Base-by-base conservation (phyloP, 2,329 filamentous ascomycete species). In the Colletotrichum liaoningense region DNA sequence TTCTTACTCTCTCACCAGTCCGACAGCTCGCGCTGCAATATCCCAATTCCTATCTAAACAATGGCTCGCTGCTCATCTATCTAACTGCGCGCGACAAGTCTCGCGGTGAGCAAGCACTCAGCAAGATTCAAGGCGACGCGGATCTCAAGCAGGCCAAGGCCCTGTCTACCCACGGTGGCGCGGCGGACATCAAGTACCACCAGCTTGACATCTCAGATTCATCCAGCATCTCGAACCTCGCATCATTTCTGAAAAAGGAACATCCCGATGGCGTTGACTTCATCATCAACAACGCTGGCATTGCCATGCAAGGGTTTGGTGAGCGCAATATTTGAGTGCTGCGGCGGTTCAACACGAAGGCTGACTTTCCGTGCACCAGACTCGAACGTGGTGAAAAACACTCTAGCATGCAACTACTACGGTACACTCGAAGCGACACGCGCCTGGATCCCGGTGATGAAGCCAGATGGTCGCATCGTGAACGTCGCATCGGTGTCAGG, bases 1-100 rank as follows among this genome's bases (percentile, higher is more conserved):
- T 19, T 38, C 9, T 12, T 49, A 8, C 42, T 28, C 28, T 6
- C 4, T 5, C 24, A 16, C 16, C 87, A 74, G 87, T 89, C 71
- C 85, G 87, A 72, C 85, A 89, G 59, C 83, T 90, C 30, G 87
- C 87, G 12, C 82, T 89, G 19, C 84, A 88, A 73, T 89, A 89
- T 74, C 86, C 87, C 2, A 82, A 81, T 26, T 89, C 87, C 3
- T 78, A 84, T 4, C 79, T 87, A 68, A 84, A 85, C 73, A 83
- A 80, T 67, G 85, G 85, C 1, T 81, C 85, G 2, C 81, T 89
- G 30, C 80, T 88, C 42, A 87, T 89, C 67, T 90, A 89, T 79
- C 82, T 89, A 2, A 88, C 87, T 2, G 86, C 88, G 0, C 86
- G 88, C 67, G 87, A 88, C 62, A 77, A 83, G 57, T 77, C 81